Base-by-base conservation (phyloP, 169 alveolate genomes). In the Plasmodium fragile region DNA sequence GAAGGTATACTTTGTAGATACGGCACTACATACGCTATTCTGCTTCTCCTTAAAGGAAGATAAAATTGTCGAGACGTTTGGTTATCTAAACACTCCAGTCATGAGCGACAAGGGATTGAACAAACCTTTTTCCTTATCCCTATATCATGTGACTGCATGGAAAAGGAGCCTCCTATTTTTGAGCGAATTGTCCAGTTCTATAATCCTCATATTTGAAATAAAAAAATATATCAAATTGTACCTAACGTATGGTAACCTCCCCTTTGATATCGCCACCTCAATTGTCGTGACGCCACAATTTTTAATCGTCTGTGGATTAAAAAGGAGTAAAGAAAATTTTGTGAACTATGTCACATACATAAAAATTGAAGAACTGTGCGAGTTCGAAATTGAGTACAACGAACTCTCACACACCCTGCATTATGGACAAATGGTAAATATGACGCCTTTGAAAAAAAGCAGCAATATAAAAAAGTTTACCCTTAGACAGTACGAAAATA, bases 151-250 rank as follows among this genome's bases (percentile, higher is more conserved):
- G 30, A 72, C 69, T 25, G 22, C 78, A 32, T 72, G 49, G 72
- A 89, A 78, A 25, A 89, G 3, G 18, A 89, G 72, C 52, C 90
- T 89, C 72, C 81, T 89, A n/a, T 89, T 89, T 89, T 79, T 89
- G 82, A 65, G 94, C 52, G 94, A 89, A 78, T 71, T 89, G 39
- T 78, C 94, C 8, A 89, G 91, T n/a, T 79, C 94, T 65, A 34
- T 80, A 39, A 78, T 89, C 32, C 39, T 89, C 39, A 89, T 89
- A 25, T 89, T 89, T 89, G 94, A 89, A 36, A 89, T 79, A 59
- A 43, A 36, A n/a, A 18, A 30, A 8, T 3, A 4, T 30, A 89
- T 89, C 49, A 79, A 89, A 69, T 45, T 89, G 32, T 80, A 89
- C 71, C 55, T 78, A 69, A 70, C 65, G 8, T 89, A 89, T 69